These are phyloP conservation scores for Hirsutella rhossiliensis DNA, from an alignment of 2,329 filamentous ascomycete genomes.

Conservation along the genomic window DNA sequence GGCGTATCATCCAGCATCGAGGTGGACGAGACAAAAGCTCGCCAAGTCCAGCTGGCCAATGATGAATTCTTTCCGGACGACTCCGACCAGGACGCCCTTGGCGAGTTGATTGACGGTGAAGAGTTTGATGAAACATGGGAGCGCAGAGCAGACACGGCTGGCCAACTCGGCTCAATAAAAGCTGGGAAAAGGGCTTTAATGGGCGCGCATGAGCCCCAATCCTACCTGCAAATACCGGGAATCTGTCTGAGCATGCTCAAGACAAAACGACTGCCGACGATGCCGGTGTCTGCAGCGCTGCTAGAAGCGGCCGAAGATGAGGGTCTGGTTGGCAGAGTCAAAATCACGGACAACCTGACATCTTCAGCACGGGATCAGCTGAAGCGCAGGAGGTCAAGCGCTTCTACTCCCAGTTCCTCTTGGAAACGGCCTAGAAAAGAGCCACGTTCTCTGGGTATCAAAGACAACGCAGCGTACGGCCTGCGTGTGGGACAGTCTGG, in stretches of 20 bases:
- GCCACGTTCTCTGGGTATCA: background rate
- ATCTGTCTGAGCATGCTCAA: conserved; percentile 30
- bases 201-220: background rate
- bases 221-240: conserved; percentile 13
- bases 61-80: conserved; percentile 37
- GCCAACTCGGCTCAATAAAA: background rate
- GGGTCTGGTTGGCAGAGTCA: conserved; percentile 15
- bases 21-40: conserved; percentile 52
- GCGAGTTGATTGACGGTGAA: conserved; percentile 12
- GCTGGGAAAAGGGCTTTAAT: background rate
- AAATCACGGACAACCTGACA: conserved; percentile 3
- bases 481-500: background rate
- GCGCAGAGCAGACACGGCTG: background rate
- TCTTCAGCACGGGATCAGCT: conserved; percentile 15
- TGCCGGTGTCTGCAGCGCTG: conserved; percentile 26
- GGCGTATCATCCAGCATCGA: conserved; percentile 35
- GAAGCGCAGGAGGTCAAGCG: conserved; percentile 1
- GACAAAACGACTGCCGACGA: conserved; percentile 20
- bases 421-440: conserved; percentile 2
- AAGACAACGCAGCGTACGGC: background rate
- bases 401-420: background rate
- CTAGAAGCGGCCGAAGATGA: conserved; percentile 27
- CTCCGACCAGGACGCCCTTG: conserved; percentile 37
- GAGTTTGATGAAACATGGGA: background rate
- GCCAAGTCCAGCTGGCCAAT: conserved; percentile 31